Conservation (phyloP, 2,329 filamentous ascomycete species). For the Rutstroemia sp. region DNA sequence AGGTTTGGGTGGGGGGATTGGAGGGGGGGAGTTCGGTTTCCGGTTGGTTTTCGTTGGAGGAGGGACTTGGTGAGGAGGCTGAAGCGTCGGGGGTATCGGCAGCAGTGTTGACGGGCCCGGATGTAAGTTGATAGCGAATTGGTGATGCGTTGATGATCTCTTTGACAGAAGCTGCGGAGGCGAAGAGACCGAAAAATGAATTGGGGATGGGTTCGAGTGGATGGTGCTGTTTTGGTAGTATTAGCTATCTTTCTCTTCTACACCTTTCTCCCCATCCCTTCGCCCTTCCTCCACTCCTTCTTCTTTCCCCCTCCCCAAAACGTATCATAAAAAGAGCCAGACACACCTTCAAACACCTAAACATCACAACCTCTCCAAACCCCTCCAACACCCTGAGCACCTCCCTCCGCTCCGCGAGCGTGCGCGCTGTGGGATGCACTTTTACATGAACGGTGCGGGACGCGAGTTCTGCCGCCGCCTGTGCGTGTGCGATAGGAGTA, state of each 20-base stretch:
- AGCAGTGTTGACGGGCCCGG: constrained; percentile 5
- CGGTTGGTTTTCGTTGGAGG: background rate
- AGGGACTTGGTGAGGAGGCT: background rate
- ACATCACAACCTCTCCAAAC: constrained; percentile 28
- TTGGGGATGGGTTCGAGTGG: constrained; percentile 18
- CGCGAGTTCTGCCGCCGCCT: background rate
- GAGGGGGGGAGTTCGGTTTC: background rate
- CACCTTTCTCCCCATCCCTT: background rate
- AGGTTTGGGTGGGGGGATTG: constrained; percentile 1
- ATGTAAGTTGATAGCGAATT: constrained; percentile 24
- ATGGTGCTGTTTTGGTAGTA: constrained; percentile 14
- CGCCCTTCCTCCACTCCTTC: background rate
- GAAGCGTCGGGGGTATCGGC: background rate
- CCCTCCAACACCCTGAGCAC: constrained; percentile 28
- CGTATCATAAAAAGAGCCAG: no score
- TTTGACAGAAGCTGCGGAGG: constrained; percentile 15
- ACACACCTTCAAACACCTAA: constrained; percentile 27
- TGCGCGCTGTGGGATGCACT: constrained; percentile 24
- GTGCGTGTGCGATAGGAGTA: no score
- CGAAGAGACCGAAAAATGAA: constrained; percentile 26
- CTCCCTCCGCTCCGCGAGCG: constrained; percentile 28
- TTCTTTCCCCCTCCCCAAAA: no score
- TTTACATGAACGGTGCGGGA: constrained; percentile 28
- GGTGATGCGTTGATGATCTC: constrained; percentile 20
- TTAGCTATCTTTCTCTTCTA: background rate